A percentile compares a stretch with the other conserved stretches of the same genome.
These are phyloP conservation scores for Nothophoma quercina DNA, from an alignment of 2,329 filamentous ascomycete species.

Conservation along the genomic window DNA sequence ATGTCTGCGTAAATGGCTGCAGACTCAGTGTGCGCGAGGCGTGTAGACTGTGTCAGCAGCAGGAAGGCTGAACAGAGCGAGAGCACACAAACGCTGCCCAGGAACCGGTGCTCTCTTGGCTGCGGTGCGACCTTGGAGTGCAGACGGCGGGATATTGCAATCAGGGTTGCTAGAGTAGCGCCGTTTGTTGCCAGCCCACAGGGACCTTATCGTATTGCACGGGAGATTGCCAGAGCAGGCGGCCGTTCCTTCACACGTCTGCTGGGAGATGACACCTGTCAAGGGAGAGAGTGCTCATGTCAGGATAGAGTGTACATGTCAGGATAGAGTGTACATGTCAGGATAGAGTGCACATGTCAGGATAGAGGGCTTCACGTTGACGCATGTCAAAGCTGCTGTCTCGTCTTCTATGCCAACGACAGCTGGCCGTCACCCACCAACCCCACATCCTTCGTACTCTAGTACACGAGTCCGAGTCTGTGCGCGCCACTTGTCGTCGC, in stretches of 20 bases:
- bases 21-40: neutral
- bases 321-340: too few species aligned
- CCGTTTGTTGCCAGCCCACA: neutral
- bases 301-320: neutral
- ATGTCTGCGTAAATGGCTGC: neutral
- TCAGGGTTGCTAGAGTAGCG: slow-evolving; percentile 3
- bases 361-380: neutral
- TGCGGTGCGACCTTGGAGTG: slow-evolving; percentile 9
- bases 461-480: slow-evolving; percentile 3
- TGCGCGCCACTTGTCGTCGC: neutral
- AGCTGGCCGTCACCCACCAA: slow-evolving; percentile 3
- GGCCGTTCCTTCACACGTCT: neutral
- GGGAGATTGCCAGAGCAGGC: neutral
- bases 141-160: slow-evolving; percentile 2
- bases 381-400: neutral
- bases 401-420: neutral
- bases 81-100: neutral
- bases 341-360: neutral
- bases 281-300: neutral
- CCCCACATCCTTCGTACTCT: slow-evolving; percentile 12
- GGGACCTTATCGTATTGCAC: slow-evolving; percentile 7
- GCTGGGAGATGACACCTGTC: slow-evolving; percentile 1
- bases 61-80: neutral
- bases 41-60: neutral
- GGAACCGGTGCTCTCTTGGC: slow-evolving; percentile 11